A percentile compares a stretch with the other conserved stretches of the same genome.
Conservation (phyloP, 2,329 filamentous ascomycete genomes). For the Cordyceps javanica region DNA sequence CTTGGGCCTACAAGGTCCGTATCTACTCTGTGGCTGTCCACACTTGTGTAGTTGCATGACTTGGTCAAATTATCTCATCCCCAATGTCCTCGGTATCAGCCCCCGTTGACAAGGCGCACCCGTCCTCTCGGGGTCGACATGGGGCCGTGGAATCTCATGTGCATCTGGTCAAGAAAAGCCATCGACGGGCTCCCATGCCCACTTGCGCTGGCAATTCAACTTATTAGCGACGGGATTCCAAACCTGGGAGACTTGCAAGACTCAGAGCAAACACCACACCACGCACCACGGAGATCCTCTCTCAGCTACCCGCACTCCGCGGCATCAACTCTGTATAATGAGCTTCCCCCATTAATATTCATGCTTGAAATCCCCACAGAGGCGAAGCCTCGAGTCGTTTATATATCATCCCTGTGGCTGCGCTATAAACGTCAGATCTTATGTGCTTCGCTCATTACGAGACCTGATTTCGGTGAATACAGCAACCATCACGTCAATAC, state of each 20-base stretch:
- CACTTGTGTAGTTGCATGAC: conserved; percentile 9
- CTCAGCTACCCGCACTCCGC: background rate
- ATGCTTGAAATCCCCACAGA: conserved; percentile 8
- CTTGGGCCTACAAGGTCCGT: background rate
- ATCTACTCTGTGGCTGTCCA: background rate
- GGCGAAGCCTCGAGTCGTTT: conserved; percentile 9
- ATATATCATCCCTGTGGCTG: conserved; percentile 12
- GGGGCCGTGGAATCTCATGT: conserved; percentile 13
- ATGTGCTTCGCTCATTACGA: conserved; percentile 6
- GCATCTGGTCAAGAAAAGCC: conserved; percentile 11
- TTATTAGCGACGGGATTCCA: background rate
- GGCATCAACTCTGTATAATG: conserved; percentile 13
- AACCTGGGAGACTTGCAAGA: background rate
- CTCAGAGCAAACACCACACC: conserved; percentile 4
- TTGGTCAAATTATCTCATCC: conserved; percentile 5
- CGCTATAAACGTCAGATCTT: conserved; percentile 14
- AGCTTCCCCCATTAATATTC: conserved; percentile 11
- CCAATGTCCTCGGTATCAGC: conserved; percentile 10
- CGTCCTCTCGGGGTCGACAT: conserved; percentile 3
- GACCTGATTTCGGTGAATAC: background rate
- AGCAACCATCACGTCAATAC: background rate
- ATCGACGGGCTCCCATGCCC: conserved; percentile 4
- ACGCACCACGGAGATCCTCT: conserved; percentile 2
- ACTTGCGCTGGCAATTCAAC: background rate
- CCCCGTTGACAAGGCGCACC: conserved; percentile 2